Evolutionary conservation across 1,139 yeast genomes (phyloP).

Genomic region (Hemisphaericaspora lyxosophila): DNA sequence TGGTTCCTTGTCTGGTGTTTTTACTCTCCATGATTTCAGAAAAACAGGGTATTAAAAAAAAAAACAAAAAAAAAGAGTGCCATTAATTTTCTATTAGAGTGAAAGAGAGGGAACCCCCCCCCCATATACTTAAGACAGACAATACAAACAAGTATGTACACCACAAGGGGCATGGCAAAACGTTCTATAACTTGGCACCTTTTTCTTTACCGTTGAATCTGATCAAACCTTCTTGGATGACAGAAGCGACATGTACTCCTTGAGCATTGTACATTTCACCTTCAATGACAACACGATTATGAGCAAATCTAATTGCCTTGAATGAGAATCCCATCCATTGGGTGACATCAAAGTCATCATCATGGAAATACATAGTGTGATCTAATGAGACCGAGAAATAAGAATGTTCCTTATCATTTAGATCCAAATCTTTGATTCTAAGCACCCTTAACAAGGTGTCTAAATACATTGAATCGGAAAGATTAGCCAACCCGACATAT

Average conservation of each 20-base stretch:
- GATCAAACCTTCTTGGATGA: conserved; percentile 66
- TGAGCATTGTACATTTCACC: conserved; percentile 57
- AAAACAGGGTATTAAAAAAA: too few species aligned
- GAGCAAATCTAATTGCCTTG: conserved; percentile 50
- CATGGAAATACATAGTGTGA: conserved; percentile 69
- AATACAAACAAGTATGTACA: too few species aligned
- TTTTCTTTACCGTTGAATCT: conserved; percentile 19
- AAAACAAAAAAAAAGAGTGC: too few species aligned
- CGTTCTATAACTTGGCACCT: conserved; percentile 17
- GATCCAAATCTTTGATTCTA: conserved; percentile 23
- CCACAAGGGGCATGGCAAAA: too few species aligned
- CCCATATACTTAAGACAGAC: too few species aligned
- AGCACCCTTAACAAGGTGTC: conserved; percentile 39
- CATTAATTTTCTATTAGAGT: too few species aligned
- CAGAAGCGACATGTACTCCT: conserved; percentile 60
- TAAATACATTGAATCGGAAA: conserved; percentile 61
- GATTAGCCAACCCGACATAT: conserved; percentile 60
- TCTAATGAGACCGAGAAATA: conserved; percentile 60
- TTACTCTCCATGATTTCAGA: too few species aligned
- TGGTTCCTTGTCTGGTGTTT: too few species aligned
- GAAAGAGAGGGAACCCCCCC: too few species aligned
- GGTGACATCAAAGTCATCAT: conserved; percentile 49
- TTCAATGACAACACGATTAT: conserved; percentile 55
- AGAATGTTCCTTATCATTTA: conserved; percentile 28
- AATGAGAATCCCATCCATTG: conserved; percentile 57